Evolutionary conservation across 2,329 filamentous ascomycete species (phyloP), one percentile per base, ranked within the genome.

Genomic region (Basipetospora sp.): DNA sequence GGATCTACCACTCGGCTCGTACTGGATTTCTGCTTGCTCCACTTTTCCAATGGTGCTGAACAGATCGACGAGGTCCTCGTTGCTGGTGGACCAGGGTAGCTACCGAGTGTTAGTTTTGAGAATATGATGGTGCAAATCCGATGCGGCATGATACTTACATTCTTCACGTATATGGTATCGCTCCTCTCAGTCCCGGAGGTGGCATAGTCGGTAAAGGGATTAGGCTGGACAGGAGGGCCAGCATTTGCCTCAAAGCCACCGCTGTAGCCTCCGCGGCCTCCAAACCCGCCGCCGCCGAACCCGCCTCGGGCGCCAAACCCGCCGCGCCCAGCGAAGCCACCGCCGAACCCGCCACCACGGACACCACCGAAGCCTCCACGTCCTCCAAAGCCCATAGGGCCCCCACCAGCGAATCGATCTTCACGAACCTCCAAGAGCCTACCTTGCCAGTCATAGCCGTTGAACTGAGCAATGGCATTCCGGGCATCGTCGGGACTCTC

Each of bases 11-110:
- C 92, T 96, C 4, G 84, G 81, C 58, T 98, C 90, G 53, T 98
- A 96, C 60, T 98, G 90, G 41, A 98, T 96, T 62, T 98, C 90
- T n/a, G 90, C 90, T 51, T 90, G 86, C 52, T 94, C 86, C 42
- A 98, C 90, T 58, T 94, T 94, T 45, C 90, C 90, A 52, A 98
- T 98, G 9, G 90, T 98, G 14, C 82, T 87, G 66, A 98, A 98
- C 15, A 98, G 71, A 56, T 98, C 90, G 41, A 96, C 76, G 18
- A 98, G 67, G 58, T 98, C 90, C 45, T 98, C 90, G 54, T 98
- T 96, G 65, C 87, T 94, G 13, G 90, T 98, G 19, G 90, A 96
- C 90, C 90, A 98, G 10, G 90, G 90, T 45, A 98, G 74, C 87
- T 94, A 50, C 30, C 33, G 35, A 26, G 20, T 3, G 5, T 39